phyloP scores from a whole-genome alignment of 176 grass and related monocot genomes.

The Hordeum vulgare region DNA sequence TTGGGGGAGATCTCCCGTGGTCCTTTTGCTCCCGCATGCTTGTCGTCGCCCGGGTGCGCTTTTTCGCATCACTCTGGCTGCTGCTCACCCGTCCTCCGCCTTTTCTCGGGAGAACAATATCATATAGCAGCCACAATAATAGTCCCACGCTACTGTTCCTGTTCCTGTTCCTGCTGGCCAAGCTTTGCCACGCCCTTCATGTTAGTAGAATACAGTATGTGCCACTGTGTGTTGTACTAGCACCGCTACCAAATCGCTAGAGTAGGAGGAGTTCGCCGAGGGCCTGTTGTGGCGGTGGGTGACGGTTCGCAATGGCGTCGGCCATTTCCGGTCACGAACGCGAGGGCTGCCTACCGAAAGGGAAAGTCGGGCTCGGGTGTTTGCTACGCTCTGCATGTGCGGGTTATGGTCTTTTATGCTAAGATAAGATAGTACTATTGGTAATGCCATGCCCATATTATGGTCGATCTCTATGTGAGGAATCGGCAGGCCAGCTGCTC shows the following conservation, averaged over 20 bases:
- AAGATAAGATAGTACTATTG: not conserved
- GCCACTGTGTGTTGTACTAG: no score
- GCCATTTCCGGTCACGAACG: not conserved
- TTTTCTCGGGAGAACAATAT: slow-evolving; percentile 38
- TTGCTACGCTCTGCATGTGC: not conserved
- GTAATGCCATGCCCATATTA: not conserved
- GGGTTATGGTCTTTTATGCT: not conserved
- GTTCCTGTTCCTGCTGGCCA: not conserved
- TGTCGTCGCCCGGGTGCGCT: slow-evolving; percentile 14
- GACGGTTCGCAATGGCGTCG: not conserved
- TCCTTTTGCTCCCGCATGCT: slow-evolving; percentile 40
- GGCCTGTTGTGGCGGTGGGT: no score
- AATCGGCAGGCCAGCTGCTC: not conserved
- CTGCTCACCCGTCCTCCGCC: not conserved
- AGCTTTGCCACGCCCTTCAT: not conserved
- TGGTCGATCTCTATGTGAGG: not conserved
- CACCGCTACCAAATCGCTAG: no score
- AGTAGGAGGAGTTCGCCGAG: not conserved
- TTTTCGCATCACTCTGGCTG: slow-evolving; percentile 3
- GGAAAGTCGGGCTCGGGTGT: not conserved
- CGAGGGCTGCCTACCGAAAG: not conserved
- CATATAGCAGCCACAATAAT: not conserved
- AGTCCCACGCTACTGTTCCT: slow-evolving; percentile 4
- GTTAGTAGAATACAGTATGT: no score
- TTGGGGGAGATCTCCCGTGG: slow-evolving; percentile 37